Base-by-base conservation (phyloP, 2,329 filamentous ascomycete species). In the Aspergillus ruber region DNA sequence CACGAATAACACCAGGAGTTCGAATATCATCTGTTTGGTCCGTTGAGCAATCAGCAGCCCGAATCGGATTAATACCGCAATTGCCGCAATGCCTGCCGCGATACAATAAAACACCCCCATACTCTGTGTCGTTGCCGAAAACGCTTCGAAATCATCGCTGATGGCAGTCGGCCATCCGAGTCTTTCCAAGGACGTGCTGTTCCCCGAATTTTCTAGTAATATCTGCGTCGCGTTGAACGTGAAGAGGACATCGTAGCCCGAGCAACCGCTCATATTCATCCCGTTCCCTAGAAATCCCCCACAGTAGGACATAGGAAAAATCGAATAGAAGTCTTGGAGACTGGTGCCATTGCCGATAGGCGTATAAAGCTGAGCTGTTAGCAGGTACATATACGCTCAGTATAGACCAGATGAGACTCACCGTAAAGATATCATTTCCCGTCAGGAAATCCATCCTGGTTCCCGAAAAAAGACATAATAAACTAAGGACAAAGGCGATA, bases 391-490 rank as follows among this genome's bases (percentile, higher is more conserved):
- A 15, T 6, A 36, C 3, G 25, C 10, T 29, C 25, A 10, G 25
- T 12, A 12, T 29, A 12, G 25, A 4, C 25, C 25, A 29, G 25
- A 12, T 4, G 25, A 17, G 18, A 57, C 71, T 35, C 63, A 81
- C 78, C 3, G 78, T 81, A 33, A 84, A 59, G 27, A 84, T 67
- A 49, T 79, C 69, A 50, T 77, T 80, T 46, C 76, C 69, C 51
- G 82, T 74, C 64, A 85, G 74, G 55, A 82, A 76, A 13, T 68
- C 70, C 44, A 67, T 69, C 56, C 78, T 80, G 33, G 75, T 72
- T 33, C 82, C 82, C 1, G 82, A 81, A 55, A 83, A 83, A 49
- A 85, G 70, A 58, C 77, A 81, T 7, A 84, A 69, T 55, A 84
- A 74, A 15, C 74, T 74, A 39, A 85, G 73, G 17, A 83, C 71